These are phyloP conservation scores for Cordia subcordata DNA, from an alignment of 257 asterid genomes.

Conservation along the genomic window DNA sequence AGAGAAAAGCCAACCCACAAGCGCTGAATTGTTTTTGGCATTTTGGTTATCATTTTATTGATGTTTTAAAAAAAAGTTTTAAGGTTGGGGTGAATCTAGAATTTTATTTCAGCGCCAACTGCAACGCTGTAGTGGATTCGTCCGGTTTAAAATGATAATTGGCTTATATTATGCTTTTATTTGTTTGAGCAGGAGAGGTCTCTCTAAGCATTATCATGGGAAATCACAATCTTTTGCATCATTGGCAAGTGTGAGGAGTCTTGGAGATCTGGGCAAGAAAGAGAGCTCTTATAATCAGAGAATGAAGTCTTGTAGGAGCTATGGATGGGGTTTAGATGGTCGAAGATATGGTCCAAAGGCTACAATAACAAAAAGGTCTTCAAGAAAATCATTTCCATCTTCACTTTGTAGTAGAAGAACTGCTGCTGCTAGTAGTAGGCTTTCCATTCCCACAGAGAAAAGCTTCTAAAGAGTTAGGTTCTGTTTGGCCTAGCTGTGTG, in stretches of 20 bases:
- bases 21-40: too few species aligned
- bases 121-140: background rate
- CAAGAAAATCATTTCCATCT: constrained; percentile 19
- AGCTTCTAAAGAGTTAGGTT: background rate
- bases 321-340: constrained; percentile 30
- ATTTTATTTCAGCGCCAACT: background rate
- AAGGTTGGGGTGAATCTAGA: too few species aligned
- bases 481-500: too few species aligned
- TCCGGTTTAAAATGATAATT: background rate
- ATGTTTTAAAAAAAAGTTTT: too few species aligned
- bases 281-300: constrained; percentile 27
- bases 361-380: constrained; percentile 45
- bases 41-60: too few species aligned
- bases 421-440: constrained; percentile 9
- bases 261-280: constrained; percentile 61
- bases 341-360: constrained; percentile 47
- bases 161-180: background rate
- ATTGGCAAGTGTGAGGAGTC: constrained; percentile 35
- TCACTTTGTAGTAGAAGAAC: constrained; percentile 5
- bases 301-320: constrained; percentile 54
- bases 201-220: constrained; percentile 54
- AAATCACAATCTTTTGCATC: constrained; percentile 48
- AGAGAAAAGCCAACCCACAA: too few species aligned
- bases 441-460: background rate
- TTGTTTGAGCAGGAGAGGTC: constrained; percentile 42